A percentile compares a stretch with the other conserved stretches of the same genome.
phyloP scores from a whole-genome alignment of 345 rosid species.

The Pugionium cornutum region DNA sequence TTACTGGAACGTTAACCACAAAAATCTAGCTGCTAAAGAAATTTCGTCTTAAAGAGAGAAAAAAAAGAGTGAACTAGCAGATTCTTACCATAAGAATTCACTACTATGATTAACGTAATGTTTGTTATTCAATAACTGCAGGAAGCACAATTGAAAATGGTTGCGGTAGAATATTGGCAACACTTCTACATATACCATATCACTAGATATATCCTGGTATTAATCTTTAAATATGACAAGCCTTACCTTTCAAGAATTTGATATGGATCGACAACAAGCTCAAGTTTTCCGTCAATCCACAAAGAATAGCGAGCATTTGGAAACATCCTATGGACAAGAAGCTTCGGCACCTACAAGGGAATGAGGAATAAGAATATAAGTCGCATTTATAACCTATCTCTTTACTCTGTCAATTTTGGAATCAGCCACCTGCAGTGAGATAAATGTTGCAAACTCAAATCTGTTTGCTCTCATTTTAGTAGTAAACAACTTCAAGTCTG shows the following conservation, averaged over 20 bases:
- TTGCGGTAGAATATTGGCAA: background rate
- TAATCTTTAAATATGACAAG: constrained; percentile 1
- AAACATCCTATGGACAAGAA: constrained; percentile 65
- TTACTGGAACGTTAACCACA: constrained; percentile 5
- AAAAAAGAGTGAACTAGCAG: constrained; percentile 8
- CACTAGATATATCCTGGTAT: constrained; percentile 1
- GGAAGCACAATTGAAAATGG: constrained; percentile 5
- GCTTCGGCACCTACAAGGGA: constrained; percentile 27
- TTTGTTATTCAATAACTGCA: background rate
- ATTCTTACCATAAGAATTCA: background rate
- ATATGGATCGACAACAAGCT: constrained; percentile 45
- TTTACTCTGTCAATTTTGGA: constrained; percentile 6
- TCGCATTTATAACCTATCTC: background rate
- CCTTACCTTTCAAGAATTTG: constrained; percentile 87
- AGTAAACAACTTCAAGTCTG: background rate
- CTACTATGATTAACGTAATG: background rate
- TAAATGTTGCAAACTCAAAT: constrained; percentile 6
- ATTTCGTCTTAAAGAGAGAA: background rate
- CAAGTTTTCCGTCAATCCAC: constrained; percentile 78
- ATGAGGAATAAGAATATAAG: background rate
- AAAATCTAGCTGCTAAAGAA: background rate
- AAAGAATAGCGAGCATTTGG: constrained; percentile 80
- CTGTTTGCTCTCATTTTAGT: background rate
- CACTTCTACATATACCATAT: constrained; percentile 2
- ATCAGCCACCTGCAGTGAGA: background rate